Base-by-base conservation (phyloP, 1,284 basidiomycete genomes). In the Moesziomyces aphidis region DNA sequence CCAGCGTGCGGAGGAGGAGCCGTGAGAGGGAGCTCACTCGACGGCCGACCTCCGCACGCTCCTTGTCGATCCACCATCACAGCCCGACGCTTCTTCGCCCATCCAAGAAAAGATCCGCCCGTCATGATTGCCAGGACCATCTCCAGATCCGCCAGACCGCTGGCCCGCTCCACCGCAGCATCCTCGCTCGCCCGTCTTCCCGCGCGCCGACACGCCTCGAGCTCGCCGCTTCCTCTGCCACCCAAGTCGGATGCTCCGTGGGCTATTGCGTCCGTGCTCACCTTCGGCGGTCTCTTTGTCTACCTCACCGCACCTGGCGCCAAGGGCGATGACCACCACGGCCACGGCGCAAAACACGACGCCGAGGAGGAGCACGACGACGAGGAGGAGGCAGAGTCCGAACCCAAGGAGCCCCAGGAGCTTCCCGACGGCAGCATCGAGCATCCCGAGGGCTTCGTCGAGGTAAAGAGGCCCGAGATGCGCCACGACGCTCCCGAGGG, bases 241-340 rank as follows among this genome's bases (percentile, higher is more conserved):
- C 11, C 26, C n/a, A 66, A 63, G 46, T 61, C 52, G 34, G 76
- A 78, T 46, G 55, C 70, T 17, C 69, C 73, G 47, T 78, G 76
- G 76, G 73, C 73, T 43, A 68, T 78, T 50, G 64, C 65, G 31
- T 78, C 76, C 19, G 73, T 70, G 36, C 11, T 78, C 57, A 61
- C 61, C 34, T 78, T 78, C 48, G 76, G 76, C 23, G 56, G 69
- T 55, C 62, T 73, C 39, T 78, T 78, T 45, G 58, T 78, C 66
- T 78, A 78, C 61, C 55, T 75, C 46, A 73, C 71, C 52, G 61
- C 71, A 46, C 71, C 71, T 21, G 65, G 70, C 23, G n/a, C 50
- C 45, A 67, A 73, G 50, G 45, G 47, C 22, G 65, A 68, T 23
- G 48, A 59, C 50, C 70, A 59, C 50, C 64, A 73, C 48, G 53